phyloP scores from a whole-genome alignment of 306 rosid genomes.

The Medicago ruthenica region DNA sequence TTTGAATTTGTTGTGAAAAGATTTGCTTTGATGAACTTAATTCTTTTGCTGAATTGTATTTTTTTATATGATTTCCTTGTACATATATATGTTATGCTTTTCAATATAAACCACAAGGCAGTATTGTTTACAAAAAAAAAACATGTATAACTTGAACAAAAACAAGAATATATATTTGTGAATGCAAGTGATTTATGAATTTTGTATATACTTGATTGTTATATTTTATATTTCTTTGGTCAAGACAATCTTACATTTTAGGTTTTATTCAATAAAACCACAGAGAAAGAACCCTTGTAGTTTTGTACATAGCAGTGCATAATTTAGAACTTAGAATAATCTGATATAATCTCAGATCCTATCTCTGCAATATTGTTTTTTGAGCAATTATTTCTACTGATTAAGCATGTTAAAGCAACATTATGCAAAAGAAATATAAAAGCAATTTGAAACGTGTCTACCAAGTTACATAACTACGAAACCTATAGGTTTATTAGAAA shows the following conservation, averaged over 20 bases:
- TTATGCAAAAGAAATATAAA: constrained; percentile 21
- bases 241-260: no score
- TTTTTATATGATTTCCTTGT: constrained; percentile 41
- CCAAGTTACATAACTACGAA: constrained; percentile 13
- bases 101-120: constrained; percentile 38
- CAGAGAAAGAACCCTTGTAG: not conserved
- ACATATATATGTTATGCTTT: constrained; percentile 51
- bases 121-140: constrained; percentile 40
- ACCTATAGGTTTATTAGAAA: constrained; percentile 22
- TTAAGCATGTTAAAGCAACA: no score
- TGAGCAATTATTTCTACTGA: no score
- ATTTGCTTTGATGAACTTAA: constrained; percentile 55
- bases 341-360: constrained; percentile 5
- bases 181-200: constrained; percentile 40
- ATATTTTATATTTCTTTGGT: not conserved
- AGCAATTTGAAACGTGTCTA: not conserved
- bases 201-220: constrained; percentile 32
- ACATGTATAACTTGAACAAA: constrained; percentile 23
- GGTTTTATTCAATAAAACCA: no score
- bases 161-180: constrained; percentile 33
- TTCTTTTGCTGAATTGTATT: constrained; percentile 61
- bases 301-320: not conserved
- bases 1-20: constrained; percentile 52
- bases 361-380: no score
- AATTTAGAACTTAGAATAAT: constrained; percentile 1